These are phyloP conservation scores for Eucalyptus fibrosa DNA, from an alignment of 345 rosid genomes.

Conservation along the genomic window DNA sequence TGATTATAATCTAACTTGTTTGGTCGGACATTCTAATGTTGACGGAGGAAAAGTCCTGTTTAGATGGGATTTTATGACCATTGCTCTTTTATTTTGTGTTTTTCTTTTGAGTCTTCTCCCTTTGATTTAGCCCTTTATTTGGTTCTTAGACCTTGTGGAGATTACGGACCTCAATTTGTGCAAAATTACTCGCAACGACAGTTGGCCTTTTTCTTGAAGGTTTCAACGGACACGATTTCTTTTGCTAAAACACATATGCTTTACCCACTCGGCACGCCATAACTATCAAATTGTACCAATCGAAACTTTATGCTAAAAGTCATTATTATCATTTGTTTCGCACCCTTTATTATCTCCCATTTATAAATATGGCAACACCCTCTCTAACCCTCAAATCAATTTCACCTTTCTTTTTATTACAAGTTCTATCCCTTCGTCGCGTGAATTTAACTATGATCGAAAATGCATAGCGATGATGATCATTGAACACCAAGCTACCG, in stretches of 20 bases:
- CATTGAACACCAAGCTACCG: background rate
- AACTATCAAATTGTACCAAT: background rate
- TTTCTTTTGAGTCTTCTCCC: background rate
- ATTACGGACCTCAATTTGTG: background rate
- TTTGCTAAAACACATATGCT: background rate
- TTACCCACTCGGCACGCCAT: background rate
- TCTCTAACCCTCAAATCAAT: background rate
- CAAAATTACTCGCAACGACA: background rate
- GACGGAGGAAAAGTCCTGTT: background rate
- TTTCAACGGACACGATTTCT: background rate
- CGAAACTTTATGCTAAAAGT: background rate
- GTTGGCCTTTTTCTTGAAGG: background rate
- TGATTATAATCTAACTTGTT: background rate
- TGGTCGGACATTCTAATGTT: background rate
- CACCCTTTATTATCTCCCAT: background rate
- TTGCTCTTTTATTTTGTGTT: background rate
- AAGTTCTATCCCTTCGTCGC: rapidly evolving
- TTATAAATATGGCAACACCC: background rate
- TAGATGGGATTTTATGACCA: background rate
- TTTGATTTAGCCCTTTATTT: background rate
- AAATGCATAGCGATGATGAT: no score
- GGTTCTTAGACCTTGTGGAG: background rate
- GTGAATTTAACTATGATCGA: background rate
- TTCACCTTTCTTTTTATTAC: background rate
- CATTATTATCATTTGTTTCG: background rate